phyloP scores from a whole-genome alignment of 1,284 basidiomycete species.

The Coniferiporia sulphurascens region DNA sequence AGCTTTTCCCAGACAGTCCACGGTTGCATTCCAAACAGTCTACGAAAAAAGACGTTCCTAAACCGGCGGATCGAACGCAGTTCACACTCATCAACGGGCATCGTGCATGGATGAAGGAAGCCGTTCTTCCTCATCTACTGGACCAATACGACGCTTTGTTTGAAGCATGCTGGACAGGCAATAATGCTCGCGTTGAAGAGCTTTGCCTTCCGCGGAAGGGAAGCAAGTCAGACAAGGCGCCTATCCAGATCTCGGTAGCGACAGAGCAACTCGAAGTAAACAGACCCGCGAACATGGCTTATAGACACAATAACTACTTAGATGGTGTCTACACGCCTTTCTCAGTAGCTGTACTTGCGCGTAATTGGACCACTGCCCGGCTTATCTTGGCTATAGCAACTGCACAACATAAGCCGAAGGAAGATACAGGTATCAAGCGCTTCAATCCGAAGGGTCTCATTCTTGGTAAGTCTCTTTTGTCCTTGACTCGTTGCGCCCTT shows the following conservation, averaged over 20 bases:
- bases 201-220: slow-evolving; percentile 42
- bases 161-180: slow-evolving; percentile 46
- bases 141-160: slow-evolving; percentile 25
- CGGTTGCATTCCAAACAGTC: neutral
- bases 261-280: neutral
- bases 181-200: slow-evolving; percentile 43
- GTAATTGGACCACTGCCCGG: slow-evolving; percentile 51
- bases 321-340: slow-evolving; percentile 40
- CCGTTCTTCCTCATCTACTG: slow-evolving; percentile 8
- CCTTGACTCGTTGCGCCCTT: neutral
- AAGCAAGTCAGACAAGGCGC: slow-evolving; percentile 24
- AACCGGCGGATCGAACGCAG: neutral
- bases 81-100: neutral
- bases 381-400: slow-evolving; percentile 47
- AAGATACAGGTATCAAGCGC: slow-evolving; percentile 26
- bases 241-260: slow-evolving; percentile 40
- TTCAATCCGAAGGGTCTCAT: slow-evolving; percentile 32
- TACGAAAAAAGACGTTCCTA: neutral
- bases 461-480: slow-evolving; percentile 29
- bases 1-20: slow-evolving; percentile 31
- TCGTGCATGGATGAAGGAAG: neutral
- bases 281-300: neutral
- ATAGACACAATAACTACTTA: neutral
- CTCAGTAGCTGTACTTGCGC: slow-evolving; percentile 40
- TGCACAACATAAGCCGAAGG: slow-evolving; percentile 44